Conservation (phyloP, 805 yeast genomes). For the Candida koratica region DNA sequence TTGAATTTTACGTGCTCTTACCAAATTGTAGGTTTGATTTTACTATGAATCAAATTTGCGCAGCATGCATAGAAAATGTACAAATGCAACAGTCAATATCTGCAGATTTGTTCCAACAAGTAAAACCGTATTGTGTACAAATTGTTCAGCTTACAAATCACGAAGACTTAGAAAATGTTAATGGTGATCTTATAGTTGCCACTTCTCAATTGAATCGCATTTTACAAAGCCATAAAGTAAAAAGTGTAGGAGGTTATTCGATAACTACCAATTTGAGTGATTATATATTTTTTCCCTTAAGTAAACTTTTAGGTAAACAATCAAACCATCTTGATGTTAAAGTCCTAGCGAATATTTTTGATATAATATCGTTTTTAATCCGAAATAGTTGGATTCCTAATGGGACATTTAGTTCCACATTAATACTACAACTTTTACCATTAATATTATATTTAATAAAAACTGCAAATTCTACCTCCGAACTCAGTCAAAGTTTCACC, state of each 20-base stretch:
- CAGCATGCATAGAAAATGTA: neutral
- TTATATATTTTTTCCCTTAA: conserved; percentile 39
- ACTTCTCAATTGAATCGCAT: conserved; percentile 9
- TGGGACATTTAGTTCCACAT: conserved; percentile 17
- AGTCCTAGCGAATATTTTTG: conserved; percentile 22
- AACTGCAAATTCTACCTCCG: neutral
- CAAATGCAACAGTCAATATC: conserved; percentile 4
- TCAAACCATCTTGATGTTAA: conserved; percentile 20
- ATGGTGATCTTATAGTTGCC: neutral
- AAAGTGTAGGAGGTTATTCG: conserved; percentile 15
- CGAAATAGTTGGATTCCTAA: conserved; percentile 27
- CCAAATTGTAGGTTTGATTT: too few species aligned
- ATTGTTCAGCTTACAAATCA: conserved; percentile 6
- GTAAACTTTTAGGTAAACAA: conserved; percentile 30
- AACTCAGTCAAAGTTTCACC: neutral
- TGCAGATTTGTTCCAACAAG: conserved; percentile 2
- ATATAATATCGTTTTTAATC: conserved; percentile 27
- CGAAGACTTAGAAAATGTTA: conserved; percentile 11
- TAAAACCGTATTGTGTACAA: conserved; percentile 3
- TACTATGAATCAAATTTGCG: too few species aligned
- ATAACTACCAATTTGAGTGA: conserved; percentile 35
- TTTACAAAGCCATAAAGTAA: conserved; percentile 17
- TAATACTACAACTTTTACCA: conserved; percentile 36
- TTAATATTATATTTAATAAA: conserved; percentile 18
- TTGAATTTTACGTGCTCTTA: neutral